These are phyloP conservation scores for Globisporangium rhizosaccharum DNA, from an alignment of 352 stramenopile species.

Conservation along the genomic window DNA sequence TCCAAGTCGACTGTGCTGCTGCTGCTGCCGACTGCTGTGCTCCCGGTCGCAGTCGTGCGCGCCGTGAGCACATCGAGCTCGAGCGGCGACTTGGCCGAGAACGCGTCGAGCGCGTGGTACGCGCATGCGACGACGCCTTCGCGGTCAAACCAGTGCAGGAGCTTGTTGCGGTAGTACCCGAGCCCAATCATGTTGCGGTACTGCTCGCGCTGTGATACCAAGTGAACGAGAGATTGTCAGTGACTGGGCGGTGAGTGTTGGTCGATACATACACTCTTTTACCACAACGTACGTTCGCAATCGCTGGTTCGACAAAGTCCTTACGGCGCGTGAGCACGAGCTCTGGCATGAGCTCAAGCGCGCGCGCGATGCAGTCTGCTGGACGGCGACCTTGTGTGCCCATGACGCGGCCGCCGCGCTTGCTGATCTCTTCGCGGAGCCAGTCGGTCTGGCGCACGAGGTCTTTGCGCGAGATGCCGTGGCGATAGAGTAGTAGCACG, in stretches of 20 bases:
- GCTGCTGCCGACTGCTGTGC: neutral
- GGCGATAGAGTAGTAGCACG: slow-evolving; percentile 73
- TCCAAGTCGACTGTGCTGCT: slow-evolving; percentile 31
- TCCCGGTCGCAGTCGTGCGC: slow-evolving; percentile 3
- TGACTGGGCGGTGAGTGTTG: neutral
- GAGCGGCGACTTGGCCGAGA: slow-evolving; percentile 17
- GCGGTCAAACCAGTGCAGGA: slow-evolving; percentile 82
- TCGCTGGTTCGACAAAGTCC: slow-evolving; percentile 74
- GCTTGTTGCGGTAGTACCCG: slow-evolving; percentile 85
- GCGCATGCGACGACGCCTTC: slow-evolving; percentile 76
- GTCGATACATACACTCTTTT: neutral
- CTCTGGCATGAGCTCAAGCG: slow-evolving; percentile 59
- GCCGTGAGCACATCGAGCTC: slow-evolving; percentile 1
- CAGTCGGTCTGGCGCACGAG: slow-evolving; percentile 71
- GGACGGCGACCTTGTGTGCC: slow-evolving; percentile 64
- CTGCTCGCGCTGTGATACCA: slow-evolving; percentile 45
- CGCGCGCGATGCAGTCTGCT: slow-evolving; percentile 57
- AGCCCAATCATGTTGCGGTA: slow-evolving; percentile 85
- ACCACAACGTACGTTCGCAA: slow-evolving; percentile 44
- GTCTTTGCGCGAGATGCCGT: slow-evolving; percentile 67
- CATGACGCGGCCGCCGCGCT: slow-evolving; percentile 62
- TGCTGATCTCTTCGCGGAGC: slow-evolving; percentile 65
- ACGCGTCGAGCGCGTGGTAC: slow-evolving; percentile 58
- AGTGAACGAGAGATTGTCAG: neutral
- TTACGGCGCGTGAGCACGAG: slow-evolving; percentile 70